These are phyloP conservation scores for Tylopilus rubrobrunneus DNA, from an alignment of 768 basidiomycete species.

Conservation along the genomic window DNA sequence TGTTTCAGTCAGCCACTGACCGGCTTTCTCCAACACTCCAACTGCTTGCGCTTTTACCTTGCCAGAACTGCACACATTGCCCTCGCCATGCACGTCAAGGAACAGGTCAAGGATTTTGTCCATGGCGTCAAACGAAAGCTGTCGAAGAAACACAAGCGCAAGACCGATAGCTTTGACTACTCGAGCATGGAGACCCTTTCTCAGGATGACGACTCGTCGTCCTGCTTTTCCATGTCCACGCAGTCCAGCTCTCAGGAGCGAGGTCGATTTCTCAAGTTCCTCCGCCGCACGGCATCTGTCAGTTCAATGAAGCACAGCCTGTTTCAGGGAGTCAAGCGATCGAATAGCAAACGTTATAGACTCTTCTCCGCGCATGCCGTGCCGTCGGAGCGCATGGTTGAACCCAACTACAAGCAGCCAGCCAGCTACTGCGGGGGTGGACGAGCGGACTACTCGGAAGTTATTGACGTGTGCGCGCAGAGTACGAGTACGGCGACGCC, in stretches of 20 bases:
- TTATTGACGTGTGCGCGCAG: conserved; percentile 22
- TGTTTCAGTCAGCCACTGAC: not conserved
- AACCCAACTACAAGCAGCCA: not conserved
- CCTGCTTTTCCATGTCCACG: conserved; percentile 17
- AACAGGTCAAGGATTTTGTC: conserved; percentile 27
- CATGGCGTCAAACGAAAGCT: conserved; percentile 32
- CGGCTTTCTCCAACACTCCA: not conserved
- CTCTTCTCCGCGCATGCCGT: conserved; percentile 15
- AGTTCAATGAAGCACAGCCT: conserved; percentile 6
- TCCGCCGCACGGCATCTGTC: conserved; percentile 14
- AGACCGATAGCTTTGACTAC: conserved; percentile 12
- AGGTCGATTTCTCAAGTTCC: conserved; percentile 9
- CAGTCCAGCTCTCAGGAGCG: conserved; percentile 1
- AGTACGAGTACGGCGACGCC: not conserved
- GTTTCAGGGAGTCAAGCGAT: conserved; percentile 5
- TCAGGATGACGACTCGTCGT: conserved; percentile 11
- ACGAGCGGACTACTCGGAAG: conserved; percentile 9
- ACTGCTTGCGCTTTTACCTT: not conserved
- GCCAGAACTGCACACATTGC: not conserved
- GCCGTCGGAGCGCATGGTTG: conserved; percentile 1
- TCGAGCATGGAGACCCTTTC: conserved; percentile 12
- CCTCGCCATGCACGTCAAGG: conserved; percentile 29
- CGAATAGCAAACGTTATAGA: conserved; percentile 10
- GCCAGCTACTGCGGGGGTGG: not conserved
- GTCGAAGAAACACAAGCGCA: conserved; percentile 24